Evolutionary conservation across 75 land plant genomes (phyloP), one percentile per base, ranked within the genome.

Genomic region (Picea sitchensis): DNA sequence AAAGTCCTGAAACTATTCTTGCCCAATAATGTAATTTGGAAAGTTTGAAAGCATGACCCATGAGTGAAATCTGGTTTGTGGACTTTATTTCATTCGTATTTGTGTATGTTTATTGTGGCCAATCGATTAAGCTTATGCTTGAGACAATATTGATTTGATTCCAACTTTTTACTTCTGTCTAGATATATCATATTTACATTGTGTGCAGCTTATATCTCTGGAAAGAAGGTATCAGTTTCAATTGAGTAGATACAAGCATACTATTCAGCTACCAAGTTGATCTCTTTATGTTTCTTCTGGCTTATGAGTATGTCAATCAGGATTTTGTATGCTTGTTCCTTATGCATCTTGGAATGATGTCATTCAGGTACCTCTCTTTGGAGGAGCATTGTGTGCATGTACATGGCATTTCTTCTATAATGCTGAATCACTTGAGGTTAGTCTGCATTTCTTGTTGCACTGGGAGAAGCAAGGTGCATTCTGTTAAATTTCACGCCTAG

Each of bases 331-430:
- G 30, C 76, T 30, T 57, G 76, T 15, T 21, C 20, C 79, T 78
- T 68, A 44, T n/a, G 14, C 26, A 72, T 36, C 44, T 78, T 78
- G 41, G n/a, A 61, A 51, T 64, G 59, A 64, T 64, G 23, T 26
- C 15, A 32, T 58, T 57, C 82, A 96, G 99, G 99, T 97, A 75
- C 99, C 99, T 13, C 72, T 93, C 36, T 87, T 97, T 76, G 99
- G 99, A 84, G 99, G 99, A 86, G 99, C 99, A 32, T 61, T 97
- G 77, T 95, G 98, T 84, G 99, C 99, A 18, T 96, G 99, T 81
- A 96, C 99, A 17, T 96, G 99, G 99, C 99, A 97, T 87, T 97
- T 97, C 86, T 97, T 97, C 76, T 97, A 97, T 77, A 97, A 97
- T 83, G 89, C 98, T 14, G 92, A 90, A 80, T 91, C 99, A 36